phyloP scores from a whole-genome alignment of 2,329 filamentous ascomycete genomes.

The Sclerotinia trifoliorum region DNA sequence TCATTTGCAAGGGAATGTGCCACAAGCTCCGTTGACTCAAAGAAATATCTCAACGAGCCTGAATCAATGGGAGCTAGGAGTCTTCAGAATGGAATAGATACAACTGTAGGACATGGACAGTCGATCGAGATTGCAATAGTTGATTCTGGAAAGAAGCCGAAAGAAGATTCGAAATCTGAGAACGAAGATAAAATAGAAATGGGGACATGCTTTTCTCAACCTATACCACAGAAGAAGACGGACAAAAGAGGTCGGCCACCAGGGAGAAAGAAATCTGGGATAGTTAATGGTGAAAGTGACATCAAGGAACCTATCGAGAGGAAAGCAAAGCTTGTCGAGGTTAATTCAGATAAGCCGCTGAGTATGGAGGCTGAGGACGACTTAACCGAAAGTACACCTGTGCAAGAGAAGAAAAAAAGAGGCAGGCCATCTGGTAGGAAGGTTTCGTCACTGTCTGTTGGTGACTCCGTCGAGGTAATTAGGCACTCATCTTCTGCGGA shows the following conservation, averaged over 20 bases:
- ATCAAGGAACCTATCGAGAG: background rate
- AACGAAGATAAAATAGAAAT: background rate
- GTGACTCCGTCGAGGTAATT: background rate
- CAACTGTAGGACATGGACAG: background rate
- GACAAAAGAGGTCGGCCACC: background rate
- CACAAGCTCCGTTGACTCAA: constrained; percentile 14
- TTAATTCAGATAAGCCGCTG: background rate
- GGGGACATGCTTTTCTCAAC: background rate
- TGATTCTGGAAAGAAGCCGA: background rate
- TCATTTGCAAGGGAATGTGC: constrained; percentile 22
- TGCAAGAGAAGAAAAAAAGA: background rate
- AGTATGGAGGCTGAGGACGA: background rate
- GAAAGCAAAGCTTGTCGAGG: background rate
- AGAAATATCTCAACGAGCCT: background rate
- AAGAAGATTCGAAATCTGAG: background rate
- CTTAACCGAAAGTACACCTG: background rate
- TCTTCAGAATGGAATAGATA: background rate
- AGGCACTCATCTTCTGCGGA: background rate
- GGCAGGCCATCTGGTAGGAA: background rate
- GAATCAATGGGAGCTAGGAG: background rate
- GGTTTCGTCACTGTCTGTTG: background rate
- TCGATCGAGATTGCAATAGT: background rate
- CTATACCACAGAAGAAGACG: background rate
- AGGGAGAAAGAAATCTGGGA: background rate
- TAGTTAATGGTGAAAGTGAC: background rate